Base-by-base conservation (phyloP, 202 grass and related monocot species). In the Zizania palustris region DNA sequence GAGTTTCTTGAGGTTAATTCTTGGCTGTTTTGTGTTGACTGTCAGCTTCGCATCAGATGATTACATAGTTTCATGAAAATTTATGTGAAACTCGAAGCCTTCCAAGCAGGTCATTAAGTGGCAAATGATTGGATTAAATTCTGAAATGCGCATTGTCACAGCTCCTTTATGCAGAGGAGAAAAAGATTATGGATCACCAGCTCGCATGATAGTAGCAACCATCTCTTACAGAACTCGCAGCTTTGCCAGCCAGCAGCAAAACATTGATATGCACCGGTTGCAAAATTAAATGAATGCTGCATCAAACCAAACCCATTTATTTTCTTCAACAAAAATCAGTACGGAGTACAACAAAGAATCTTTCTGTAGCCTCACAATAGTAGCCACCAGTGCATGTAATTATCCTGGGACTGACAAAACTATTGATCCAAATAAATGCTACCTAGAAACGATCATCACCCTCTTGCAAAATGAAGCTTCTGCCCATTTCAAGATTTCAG, bases 391-490 rank as follows among this genome's bases (percentile, higher is more conserved):
- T 65, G 45, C 65, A 14, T 76, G 5, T 40, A 11, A 36, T 67
- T 1, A 6, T 63, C 67, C 45, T 69, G 13, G 45, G 14, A 9
- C 46, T 33, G 67, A 59, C 16, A 63, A 50, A 5, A 60, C 51
- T 71, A 16, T 5, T 80, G 67, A 36, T 11, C 38, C 42, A 71
- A 19, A 46, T 40, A 48, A 48, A 14, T 7, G 54, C 11, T 45
- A 48, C 67, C 43, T 35, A 65, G 46, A 65, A 36, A 63, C 36
- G 43, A 44, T 69, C 59, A 44, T 69, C 59, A 44, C 59, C 16
- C 55, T 21, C 36, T 40, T 20, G 68, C 45, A 64, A 64, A 42
- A 81, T 54, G 68, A 39, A 55, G 43, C 14, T 51, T 15, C 16
- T 46, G 10, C 10, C n/a, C 43, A 49, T 50, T 20, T 39, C 4